Base-by-base conservation (phyloP, 805 yeast genomes). In the Vanderwaltozyma polyspora region DNA sequence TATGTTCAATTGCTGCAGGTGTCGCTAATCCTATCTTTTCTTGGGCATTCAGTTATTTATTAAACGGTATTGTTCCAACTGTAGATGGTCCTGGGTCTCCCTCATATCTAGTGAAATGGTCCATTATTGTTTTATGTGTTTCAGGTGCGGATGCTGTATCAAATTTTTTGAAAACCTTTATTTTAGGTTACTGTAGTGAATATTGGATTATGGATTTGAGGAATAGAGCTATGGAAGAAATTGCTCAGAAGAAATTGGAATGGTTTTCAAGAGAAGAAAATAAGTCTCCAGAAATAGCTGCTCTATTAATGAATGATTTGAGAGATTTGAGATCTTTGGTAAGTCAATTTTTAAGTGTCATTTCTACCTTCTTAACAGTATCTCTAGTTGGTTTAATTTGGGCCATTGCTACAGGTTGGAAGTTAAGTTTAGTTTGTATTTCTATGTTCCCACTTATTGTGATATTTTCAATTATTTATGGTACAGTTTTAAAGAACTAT, bases 361-460 rank as follows among this genome's bases (percentile, higher is more conserved):
- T 74, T 0, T 44, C 74, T 1, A 70, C 78, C 9, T 66, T 82
- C 26, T 32, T 70, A 2, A 60, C 74, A 0, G 65, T 85, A 31
- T 60, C 79, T 0, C 25, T 63, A 0, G 56, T 75, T 19, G 93
- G 95, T 4, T 41, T 77, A 4, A 60, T 74, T 6, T 91, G 96
- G 96, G 76, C 95, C 0, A 41, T 85, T 1, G 67, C 66, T 0
- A 52, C 67, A 9, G 95, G 95, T 0, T 91, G 97, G 97, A 81
- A 79, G 47, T 60, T 91, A 28, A 72, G 95, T 2, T 59, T 89
- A 8, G 91, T 84, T 2, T 93, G 94, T 2, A 46, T 87, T 9
- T 68, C 94, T 0, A 64, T 86, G 53, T 67, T 81, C 11, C 93
- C 95, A 0, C 42, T 76, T 10, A 74, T 82, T 33, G 46, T 72